Evolutionary conservation across 148 eudicot species (phyloP), one percentile per base, ranked within the genome.

Genomic region (Euryodendron excelsum): DNA sequence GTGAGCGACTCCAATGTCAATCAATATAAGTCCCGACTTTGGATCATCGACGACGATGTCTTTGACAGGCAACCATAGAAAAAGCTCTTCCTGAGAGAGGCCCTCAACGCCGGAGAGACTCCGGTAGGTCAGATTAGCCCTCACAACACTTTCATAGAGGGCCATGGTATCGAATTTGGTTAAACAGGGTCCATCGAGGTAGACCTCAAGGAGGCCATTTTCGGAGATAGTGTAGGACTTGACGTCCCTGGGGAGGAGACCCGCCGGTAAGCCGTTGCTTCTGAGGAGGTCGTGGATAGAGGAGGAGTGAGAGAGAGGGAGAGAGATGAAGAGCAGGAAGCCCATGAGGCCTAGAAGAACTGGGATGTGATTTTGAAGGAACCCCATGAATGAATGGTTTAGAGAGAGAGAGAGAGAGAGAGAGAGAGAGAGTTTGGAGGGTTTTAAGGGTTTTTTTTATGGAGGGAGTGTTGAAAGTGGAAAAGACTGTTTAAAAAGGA

Each of bases 1-100:
- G 21, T 91, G 91, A 80, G 96, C 98, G 77, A 93, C 73, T 12
- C 96, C 98, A 82, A 93, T 91, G 65, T 93, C 96, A 69, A 93
- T 90, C 82, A 90, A 78, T 3, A 93, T 93, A 41, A 93, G 72
- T 2, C 98, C 98, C 25, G 98, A 93, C 47, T 59, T 84, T 13
- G 96, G 98, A 68, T 93, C 96, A 81, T 84, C 82, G n/a, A 93
- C 89, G 30, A 87, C 80, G 3, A 93, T 93, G 33, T 83, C 94
- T 45, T 87, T 87, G 3, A 93, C 94, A 1, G 98, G 98, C 5
- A 93, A 36, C 98, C 98, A 93, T 4, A 93, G 75, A 33, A 93
- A 93, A 0, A 93, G 83, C 70, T 93, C 96, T 65, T 93, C 98
- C 39, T 93, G 98, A 5, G 94, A 80, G 3, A 93, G 73, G 1